Percentiles rank a stretch among this genome's conserved stretches.
Evolutionary conservation across 148 eudicot genomes (phyloP).

Genomic region (Nyssa sinensis): DNA sequence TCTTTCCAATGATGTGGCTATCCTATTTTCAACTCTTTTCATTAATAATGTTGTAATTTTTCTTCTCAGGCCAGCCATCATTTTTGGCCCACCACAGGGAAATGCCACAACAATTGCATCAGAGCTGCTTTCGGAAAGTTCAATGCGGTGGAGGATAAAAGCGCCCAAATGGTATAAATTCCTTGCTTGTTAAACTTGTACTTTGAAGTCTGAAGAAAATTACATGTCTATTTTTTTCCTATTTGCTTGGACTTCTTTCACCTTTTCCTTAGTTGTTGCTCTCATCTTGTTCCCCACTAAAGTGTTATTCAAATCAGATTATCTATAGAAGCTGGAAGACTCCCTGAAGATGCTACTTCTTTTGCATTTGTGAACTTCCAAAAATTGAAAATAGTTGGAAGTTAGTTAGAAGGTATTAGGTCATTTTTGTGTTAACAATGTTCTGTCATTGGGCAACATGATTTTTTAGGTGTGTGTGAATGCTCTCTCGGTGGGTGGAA

Average conservation of each 20-base stretch:
- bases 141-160: slow-evolving; percentile 39
- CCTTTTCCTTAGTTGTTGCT: background rate
- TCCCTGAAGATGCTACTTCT: background rate
- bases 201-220: background rate
- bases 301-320: background rate
- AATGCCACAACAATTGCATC: slow-evolving; percentile 25
- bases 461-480: slow-evolving; percentile 51
- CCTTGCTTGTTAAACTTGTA: background rate
- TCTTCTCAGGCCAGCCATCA: slow-evolving; percentile 48
- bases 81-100: slow-evolving; percentile 32
- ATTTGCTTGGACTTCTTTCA: background rate
- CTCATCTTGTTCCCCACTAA: background rate
- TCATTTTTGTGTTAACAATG: background rate
- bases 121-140: slow-evolving; percentile 38
- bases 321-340: background rate
- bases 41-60: background rate
- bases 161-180: slow-evolving; percentile 50
- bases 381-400: background rate
- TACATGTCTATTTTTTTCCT: background rate
- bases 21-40: background rate
- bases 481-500: slow-evolving; percentile 36
- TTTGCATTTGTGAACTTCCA: background rate
- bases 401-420: background rate
- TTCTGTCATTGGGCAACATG: slow-evolving; percentile 3
- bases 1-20: background rate